phyloP scores from a whole-genome alignment of 495 filamentous ascomycete species.

The Emericellopsis terricola region DNA sequence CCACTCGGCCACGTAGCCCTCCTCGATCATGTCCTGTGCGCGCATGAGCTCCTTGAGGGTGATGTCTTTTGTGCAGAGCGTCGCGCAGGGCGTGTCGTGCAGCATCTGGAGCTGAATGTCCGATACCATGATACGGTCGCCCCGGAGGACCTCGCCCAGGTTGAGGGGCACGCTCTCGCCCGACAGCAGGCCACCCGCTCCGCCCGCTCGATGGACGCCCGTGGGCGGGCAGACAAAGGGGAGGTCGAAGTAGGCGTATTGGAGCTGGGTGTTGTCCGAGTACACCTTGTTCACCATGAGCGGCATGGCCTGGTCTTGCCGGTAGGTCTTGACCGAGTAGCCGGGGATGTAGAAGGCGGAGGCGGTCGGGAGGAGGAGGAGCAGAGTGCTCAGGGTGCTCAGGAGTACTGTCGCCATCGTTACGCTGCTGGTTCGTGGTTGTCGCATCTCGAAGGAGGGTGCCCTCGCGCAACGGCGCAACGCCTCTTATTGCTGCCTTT shows the following conservation, averaged over 20 bases:
- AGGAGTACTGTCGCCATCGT: too few relatives aligned
- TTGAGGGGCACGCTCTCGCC: slow-evolving; percentile 75
- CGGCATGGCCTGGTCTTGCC: slow-evolving; percentile 62
- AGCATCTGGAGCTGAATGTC: slow-evolving; percentile 77
- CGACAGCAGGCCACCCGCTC: slow-evolving; percentile 57
- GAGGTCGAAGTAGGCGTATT: slow-evolving; percentile 87
- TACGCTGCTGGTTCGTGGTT: too few relatives aligned
- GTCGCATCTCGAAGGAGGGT: too few relatives aligned
- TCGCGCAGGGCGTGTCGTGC: slow-evolving; percentile 55
- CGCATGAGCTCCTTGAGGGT: slow-evolving; percentile 47
- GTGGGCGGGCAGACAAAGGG: slow-evolving; percentile 82
- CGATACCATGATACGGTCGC: slow-evolving; percentile 76
- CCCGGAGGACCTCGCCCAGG: slow-evolving; percentile 81
- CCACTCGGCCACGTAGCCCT: slow-evolving; percentile 87
- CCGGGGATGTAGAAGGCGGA: slow-evolving; percentile 22
- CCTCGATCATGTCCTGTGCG: slow-evolving; percentile 54
- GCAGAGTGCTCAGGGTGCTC: too few relatives aligned
- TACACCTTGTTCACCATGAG: slow-evolving; percentile 92
- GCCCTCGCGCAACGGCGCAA: too few relatives aligned
- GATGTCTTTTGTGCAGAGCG: slow-evolving; percentile 55
- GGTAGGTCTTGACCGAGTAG: slow-evolving; percentile 66
- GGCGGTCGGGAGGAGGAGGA: too few relatives aligned
- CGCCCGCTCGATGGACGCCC: slow-evolving; percentile 45
- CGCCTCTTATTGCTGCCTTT: too few relatives aligned
- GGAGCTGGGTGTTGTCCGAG: slow-evolving; percentile 78